phyloP scores from a whole-genome alignment of 768 basidiomycete genomes.

The Lepiota brunneoincarnata region DNA sequence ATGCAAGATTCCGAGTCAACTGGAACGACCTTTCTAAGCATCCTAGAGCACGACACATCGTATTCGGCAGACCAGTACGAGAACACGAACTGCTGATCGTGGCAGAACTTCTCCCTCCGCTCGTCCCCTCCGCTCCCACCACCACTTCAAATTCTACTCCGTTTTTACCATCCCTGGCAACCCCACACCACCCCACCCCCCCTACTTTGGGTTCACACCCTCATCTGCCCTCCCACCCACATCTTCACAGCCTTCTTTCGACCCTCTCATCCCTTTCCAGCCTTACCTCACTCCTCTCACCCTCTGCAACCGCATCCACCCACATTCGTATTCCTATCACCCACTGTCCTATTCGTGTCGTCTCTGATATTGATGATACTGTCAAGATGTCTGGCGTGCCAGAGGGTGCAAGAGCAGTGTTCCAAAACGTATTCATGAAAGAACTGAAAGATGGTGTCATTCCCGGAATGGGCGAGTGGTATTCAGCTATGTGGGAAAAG shows the following conservation, averaged over 20 bases:
- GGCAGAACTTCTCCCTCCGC: conserved; percentile 46
- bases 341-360: conserved; percentile 66
- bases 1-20: conserved; percentile 53
- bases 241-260: conserved; percentile 1
- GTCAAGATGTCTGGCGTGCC: conserved; percentile 80
- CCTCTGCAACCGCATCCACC: conserved; percentile 9
- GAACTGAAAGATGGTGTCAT: conserved; percentile 77
- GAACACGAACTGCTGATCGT: conserved; percentile 56
- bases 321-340: conserved; percentile 49
- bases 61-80: conserved; percentile 47
- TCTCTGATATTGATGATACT: conserved; percentile 95
- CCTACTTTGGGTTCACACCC: neutral
- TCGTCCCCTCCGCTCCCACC: conserved; percentile 11
- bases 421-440: conserved; percentile 90
- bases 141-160: conserved; percentile 5
- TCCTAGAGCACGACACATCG: conserved; percentile 53
- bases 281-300: neutral
- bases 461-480: conserved; percentile 82
- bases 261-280: conserved; percentile 5
- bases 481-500: conserved; percentile 58
- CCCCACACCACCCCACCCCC: neutral
- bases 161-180: neutral
- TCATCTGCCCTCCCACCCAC: conserved; percentile 9
- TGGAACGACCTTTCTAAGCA: conserved; percentile 72
- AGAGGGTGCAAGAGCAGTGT: conserved; percentile 76